Conservation (phyloP, 2,329 filamentous ascomycete species). For the Mycosphaerella arachidis region DNA sequence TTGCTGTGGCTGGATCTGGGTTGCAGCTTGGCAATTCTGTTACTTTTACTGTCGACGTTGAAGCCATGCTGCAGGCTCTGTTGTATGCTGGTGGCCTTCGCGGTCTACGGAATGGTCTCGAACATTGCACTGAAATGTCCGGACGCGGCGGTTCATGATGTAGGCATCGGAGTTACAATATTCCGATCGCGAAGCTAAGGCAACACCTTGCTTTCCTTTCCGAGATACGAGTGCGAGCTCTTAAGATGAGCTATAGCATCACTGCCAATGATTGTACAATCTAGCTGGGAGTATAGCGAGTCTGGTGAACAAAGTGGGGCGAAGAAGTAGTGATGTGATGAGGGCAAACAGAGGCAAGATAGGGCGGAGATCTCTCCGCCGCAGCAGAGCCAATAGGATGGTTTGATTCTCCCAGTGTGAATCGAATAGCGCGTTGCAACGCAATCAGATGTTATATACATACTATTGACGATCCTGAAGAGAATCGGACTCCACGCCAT, state of each 20-base stretch:
- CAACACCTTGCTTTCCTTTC: background rate
- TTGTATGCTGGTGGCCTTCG: background rate
- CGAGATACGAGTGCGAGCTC: background rate
- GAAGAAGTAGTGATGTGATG: no score
- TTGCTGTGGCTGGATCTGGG: conserved; percentile 16
- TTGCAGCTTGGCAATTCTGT: conserved; percentile 4
- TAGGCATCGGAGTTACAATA: background rate
- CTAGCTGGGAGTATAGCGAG: no score
- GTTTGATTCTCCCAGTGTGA: no score
- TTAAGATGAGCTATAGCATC: background rate
- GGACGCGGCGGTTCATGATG: background rate
- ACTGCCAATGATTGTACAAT: no score
- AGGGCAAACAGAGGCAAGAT: no score
- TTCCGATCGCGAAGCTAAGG: background rate
- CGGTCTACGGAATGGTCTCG: background rate
- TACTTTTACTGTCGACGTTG: background rate
- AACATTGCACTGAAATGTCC: background rate
- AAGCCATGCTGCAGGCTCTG: background rate
- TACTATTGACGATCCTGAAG: background rate
- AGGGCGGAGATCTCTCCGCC: no score
- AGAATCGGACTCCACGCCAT: background rate
- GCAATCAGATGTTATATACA: no score
- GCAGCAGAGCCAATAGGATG: no score
- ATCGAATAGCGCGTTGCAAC: no score
- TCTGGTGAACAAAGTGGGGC: no score